Evolutionary conservation across 805 yeast genomes (phyloP).

Genomic region (Barnettozyma populi): DNA sequence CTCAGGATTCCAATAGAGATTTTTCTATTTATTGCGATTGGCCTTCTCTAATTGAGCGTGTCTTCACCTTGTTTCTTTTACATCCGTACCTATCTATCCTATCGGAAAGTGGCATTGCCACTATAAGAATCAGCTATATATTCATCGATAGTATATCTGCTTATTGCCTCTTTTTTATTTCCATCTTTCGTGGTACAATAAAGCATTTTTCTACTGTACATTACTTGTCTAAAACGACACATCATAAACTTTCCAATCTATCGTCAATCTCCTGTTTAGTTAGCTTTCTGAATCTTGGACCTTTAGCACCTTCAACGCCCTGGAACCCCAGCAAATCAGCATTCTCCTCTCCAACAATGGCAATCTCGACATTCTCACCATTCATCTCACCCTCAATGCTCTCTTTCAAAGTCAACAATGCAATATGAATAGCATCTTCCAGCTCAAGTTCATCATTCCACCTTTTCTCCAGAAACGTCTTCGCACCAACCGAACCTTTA

Average conservation of each 20-base stretch:
- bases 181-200: no score
- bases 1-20: no score
- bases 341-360: slow-evolving; percentile 78
- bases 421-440: slow-evolving; percentile 97
- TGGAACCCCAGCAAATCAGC: slow-evolving; percentile 77
- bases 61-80: no score
- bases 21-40: no score
- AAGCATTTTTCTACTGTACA: neutral
- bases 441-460: slow-evolving; percentile 97
- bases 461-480: slow-evolving; percentile 94
- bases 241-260: slow-evolving; percentile 82
- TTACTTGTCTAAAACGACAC: neutral
- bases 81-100: no score
- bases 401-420: slow-evolving; percentile 88
- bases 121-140: no score
- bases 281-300: slow-evolving; percentile 86
- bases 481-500: slow-evolving; percentile 91
- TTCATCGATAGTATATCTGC: no score
- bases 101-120: no score
- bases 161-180: no score
- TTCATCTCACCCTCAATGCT: slow-evolving; percentile 97
- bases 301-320: slow-evolving; percentile 71
- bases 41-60: no score
- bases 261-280: slow-evolving; percentile 91
- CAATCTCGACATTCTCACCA: slow-evolving; percentile 92